These are phyloP conservation scores for Agrostemma githago DNA, from an alignment of 148 eudicot species.

Conservation along the genomic window DNA sequence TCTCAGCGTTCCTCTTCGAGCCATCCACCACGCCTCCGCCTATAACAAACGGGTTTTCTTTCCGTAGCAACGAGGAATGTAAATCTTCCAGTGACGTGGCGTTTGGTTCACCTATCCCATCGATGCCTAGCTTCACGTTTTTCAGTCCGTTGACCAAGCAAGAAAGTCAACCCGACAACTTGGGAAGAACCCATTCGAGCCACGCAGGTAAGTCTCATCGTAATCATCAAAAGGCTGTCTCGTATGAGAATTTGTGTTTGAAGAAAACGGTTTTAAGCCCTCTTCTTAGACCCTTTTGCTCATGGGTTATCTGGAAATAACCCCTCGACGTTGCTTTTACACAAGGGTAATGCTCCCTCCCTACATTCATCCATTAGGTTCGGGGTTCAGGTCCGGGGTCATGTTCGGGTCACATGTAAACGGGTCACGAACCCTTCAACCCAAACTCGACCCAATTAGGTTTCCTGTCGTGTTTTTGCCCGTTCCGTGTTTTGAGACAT, in stretches of 20 bases:
- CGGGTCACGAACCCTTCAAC: no score
- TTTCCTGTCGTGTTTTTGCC: no score
- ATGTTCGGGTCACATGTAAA: no score
- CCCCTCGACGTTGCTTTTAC: not conserved
- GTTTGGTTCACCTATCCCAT: slow-evolving; percentile 46
- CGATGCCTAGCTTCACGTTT: slow-evolving; percentile 73
- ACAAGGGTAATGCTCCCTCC: not conserved
- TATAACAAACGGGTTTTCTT: slow-evolving; percentile 46
- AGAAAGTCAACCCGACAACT: slow-evolving; percentile 27
- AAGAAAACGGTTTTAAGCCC: not conserved
- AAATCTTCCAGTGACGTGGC: slow-evolving; percentile 39
- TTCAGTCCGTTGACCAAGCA: slow-evolving; percentile 44
- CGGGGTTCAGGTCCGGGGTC: no score
- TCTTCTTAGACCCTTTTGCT: not conserved
- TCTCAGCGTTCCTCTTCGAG: slow-evolving; percentile 55
- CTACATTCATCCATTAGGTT: not conserved
- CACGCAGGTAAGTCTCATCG: slow-evolving; percentile 30
- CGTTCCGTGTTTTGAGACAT: no score
- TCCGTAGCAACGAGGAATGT: slow-evolving; percentile 37
- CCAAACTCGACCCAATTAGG: no score
- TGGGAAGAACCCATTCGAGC: slow-evolving; percentile 4
- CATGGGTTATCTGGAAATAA: not conserved
- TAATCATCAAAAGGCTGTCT: not conserved
- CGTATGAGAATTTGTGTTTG: not conserved
- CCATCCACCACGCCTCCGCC: slow-evolving; percentile 34